Evolutionary conservation across 805 yeast species (phyloP), one percentile per base, ranked within the genome.

Genomic region (Debaryomyces tyrocola): DNA sequence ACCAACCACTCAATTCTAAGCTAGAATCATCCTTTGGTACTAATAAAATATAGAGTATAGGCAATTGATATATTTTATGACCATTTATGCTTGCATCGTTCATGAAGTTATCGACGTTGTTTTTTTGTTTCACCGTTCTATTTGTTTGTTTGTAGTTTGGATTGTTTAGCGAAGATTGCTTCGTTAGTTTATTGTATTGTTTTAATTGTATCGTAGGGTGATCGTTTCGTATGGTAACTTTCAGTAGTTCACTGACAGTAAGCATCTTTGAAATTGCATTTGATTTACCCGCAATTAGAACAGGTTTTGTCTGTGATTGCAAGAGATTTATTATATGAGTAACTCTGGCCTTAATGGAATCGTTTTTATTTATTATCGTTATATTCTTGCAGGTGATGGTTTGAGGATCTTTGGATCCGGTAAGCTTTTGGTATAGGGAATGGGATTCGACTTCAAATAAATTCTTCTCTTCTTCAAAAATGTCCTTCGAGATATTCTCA

Each of bases 261-360:
- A 39, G 9, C 34, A 39, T 20, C 39, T 59, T 59, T 11, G 50
- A 43, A 11, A 59, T 45, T 4, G 46, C 44, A 8, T 43, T 46
- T 1, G 59, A 50, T 20, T 40, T 49, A 17, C 55, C 41, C 1
- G 47, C 20, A 11, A 59, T 20, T 18, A 58, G 20, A 10, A 51
- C 33, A 2, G 45, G 33, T 4, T 47, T 40, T 9, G 34, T 36
- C 21, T 44, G 38, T 6, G 27, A 31, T 11, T 37, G 15, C 4
- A 51, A 18, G 6, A 31, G 41, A 6, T 45, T 29, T 10, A 43
- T 17, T 1, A 58, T 42, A 15, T 44, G 44, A 3, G 50, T 45
- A 7, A 58, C 49, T 38, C 44, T 45, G n/a, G 36, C 33, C 20
- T 58, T 58, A 14, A 57, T 57, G 4, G 57, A 51, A 39, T 57